Base-by-base conservation (phyloP, 257 asterid genomes). In the Fraxinus pennsylvanica region DNA sequence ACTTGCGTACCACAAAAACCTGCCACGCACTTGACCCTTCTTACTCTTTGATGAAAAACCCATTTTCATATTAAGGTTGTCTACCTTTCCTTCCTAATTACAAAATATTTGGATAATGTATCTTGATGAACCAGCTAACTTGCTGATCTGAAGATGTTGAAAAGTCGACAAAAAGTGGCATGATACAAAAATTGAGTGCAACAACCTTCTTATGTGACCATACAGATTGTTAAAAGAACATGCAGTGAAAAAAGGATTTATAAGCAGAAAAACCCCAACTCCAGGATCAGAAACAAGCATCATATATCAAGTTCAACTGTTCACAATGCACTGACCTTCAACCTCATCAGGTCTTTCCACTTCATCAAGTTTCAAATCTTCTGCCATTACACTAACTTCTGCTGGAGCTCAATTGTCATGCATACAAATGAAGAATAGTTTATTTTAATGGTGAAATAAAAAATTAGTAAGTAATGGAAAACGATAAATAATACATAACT, bases 331-430 rank as follows among this genome's bases (percentile, higher is more conserved):
- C 78, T 67, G 59, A 88, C 82, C 86, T 85, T 86, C 86, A 15
- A 57, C 67, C 47, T 74, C 77, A 22, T 78, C 87, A 25, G 81
- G 59, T 72, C 77, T 81, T 15, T 74, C 87, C 75, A 73, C 86
- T 50, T 68, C 82, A 41, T 73, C 87, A 33, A 80, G 81, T 75
- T 79, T 85, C 73, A 41, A 74, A 73, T 84, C 91, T 78, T 83
- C 91, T 4, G 76, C 81, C 74, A 73, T 71, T 70, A 59, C 61
- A 30, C 74, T 45, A 75, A 84, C 92, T 75, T 86, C 89, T 68
- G 87, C 90, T 78, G 82, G 68, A 68, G 82, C 73, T 75, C 52
- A 77, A 72, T 73, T 67, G 61, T 30, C 80, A 86, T 39, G 76
- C 38, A 76, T 71, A 61, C 69, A 50, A 65, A 9, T 71, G 38